Evolutionary conservation across 2,329 filamentous ascomycete species (phyloP).

Genomic region (Exophiala viscosa): DNA sequence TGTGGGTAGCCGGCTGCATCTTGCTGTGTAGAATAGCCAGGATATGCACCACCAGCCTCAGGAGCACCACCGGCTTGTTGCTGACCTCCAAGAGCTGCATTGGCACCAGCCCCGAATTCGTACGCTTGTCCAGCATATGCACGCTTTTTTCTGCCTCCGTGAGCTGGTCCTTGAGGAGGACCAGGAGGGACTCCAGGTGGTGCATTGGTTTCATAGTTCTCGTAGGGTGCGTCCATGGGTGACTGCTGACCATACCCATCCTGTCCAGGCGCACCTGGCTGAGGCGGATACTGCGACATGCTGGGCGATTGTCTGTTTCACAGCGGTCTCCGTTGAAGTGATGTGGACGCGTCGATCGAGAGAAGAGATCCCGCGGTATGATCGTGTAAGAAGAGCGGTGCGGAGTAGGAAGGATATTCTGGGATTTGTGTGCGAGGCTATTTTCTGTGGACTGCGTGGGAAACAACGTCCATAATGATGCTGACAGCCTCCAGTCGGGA

Average conservation of each 20-base stretch:
- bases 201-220: slow-evolving; percentile 36
- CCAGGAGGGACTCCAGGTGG: slow-evolving; percentile 33
- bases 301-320: slow-evolving; percentile 15
- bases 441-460: slow-evolving; percentile 2
- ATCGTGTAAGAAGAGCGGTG: slow-evolving; percentile 7
- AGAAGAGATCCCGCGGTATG: background rate
- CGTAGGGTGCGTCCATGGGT: slow-evolving; percentile 35
- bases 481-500: background rate
- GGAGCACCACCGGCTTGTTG: slow-evolving; percentile 50
- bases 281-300: slow-evolving; percentile 38
- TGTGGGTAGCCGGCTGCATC: slow-evolving; percentile 43
- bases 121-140: slow-evolving; percentile 93
- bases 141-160: slow-evolving; percentile 69
- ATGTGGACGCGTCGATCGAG: background rate
- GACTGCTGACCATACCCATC: slow-evolving; percentile 48
- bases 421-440: slow-evolving; percentile 17
- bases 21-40: slow-evolving; percentile 57
- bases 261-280: slow-evolving; percentile 30
- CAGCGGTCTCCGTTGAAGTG: background rate
- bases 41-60: slow-evolving; percentile 54
- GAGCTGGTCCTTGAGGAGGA: slow-evolving; percentile 29
- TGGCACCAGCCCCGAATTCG: slow-evolving; percentile 84
- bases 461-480: slow-evolving; percentile 13
- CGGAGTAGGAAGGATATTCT: slow-evolving; percentile 9
- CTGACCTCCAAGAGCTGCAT: slow-evolving; percentile 58